Evolutionary conservation across 2,329 filamentous ascomycete species (phyloP).

Genomic region (Didymellaceae sp.): DNA sequence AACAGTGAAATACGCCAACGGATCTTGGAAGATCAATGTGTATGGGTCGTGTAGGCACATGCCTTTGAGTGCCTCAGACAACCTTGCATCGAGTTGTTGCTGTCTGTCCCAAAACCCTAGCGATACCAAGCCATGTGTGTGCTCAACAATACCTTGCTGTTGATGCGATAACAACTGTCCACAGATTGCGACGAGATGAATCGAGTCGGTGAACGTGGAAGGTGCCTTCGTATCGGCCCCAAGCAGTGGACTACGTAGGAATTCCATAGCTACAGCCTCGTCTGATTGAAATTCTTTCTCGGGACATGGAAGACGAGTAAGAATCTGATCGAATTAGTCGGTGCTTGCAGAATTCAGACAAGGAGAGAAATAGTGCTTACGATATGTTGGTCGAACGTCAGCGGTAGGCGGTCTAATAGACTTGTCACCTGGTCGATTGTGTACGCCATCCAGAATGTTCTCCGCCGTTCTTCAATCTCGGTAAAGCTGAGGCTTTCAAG

Average conservation of each 20-base stretch:
- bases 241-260: background rate
- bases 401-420: conserved; percentile 2
- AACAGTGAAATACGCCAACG: conserved; percentile 4
- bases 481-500: background rate
- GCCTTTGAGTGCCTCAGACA: conserved; percentile 1
- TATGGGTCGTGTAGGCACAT: conserved; percentile 8
- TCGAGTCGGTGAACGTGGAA: conserved; percentile 8
- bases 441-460: conserved; percentile 9
- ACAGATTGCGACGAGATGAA: conserved; percentile 3
- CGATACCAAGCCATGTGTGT: conserved; percentile 1
- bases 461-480: conserved; percentile 3
- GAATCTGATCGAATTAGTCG: background rate
- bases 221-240: background rate
- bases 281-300: conserved; percentile 12
- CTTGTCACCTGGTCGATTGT: conserved; percentile 7
- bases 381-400: conserved; percentile 5
- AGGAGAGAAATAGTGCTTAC: background rate
- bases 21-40: conserved; percentile 4
- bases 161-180: conserved; percentile 3
- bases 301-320: conserved; percentile 5
- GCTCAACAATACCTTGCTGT: conserved; percentile 6
- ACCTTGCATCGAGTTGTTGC: conserved; percentile 3
- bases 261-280: background rate
- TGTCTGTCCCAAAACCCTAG: conserved; percentile 5
- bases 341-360: background rate